Conservation (phyloP, 1,284 basidiomycete species). For the Kalmanozyma brasiliensis region DNA sequence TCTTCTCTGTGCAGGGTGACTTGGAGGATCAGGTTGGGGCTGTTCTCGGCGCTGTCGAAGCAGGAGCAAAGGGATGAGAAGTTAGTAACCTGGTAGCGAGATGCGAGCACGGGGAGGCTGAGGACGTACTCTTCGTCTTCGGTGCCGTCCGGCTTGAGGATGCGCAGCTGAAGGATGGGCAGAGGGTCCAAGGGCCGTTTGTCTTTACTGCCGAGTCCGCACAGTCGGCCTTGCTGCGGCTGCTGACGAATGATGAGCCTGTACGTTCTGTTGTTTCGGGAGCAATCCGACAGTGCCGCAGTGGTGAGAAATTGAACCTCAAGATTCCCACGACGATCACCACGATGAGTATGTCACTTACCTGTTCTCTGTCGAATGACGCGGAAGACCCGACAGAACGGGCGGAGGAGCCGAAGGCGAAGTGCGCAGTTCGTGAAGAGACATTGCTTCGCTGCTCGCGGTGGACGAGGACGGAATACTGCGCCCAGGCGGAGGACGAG, state of each 20-base stretch:
- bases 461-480: too few species aligned
- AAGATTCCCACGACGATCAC: neutral
- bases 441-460: conserved; percentile 1
- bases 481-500: neutral
- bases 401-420: conserved; percentile 29
- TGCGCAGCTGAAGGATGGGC: conserved; percentile 52
- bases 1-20: conserved; percentile 33
- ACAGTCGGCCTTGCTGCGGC: conserved; percentile 47
- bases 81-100: neutral
- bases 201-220: conserved; percentile 54
- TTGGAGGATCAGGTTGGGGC: conserved; percentile 45
- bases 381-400: conserved; percentile 27
- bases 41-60: conserved; percentile 37
- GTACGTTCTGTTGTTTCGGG: too few species aligned
- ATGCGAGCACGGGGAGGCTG: too few species aligned
- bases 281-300: too few species aligned
- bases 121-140: conserved; percentile 52
- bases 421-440: conserved; percentile 9
- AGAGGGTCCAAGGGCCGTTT: conserved; percentile 53
- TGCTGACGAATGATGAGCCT: conserved; percentile 47
- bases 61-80: neutral
- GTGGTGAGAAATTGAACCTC: too few species aligned
- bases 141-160: conserved; percentile 28
- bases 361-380: conserved; percentile 17
- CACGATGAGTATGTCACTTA: conserved; percentile 9